Percentiles rank a stretch among this genome's conserved stretches.
Evolutionary conservation across 176 grass and related monocot genomes (phyloP).

Genomic region (Bromus sterilis): DNA sequence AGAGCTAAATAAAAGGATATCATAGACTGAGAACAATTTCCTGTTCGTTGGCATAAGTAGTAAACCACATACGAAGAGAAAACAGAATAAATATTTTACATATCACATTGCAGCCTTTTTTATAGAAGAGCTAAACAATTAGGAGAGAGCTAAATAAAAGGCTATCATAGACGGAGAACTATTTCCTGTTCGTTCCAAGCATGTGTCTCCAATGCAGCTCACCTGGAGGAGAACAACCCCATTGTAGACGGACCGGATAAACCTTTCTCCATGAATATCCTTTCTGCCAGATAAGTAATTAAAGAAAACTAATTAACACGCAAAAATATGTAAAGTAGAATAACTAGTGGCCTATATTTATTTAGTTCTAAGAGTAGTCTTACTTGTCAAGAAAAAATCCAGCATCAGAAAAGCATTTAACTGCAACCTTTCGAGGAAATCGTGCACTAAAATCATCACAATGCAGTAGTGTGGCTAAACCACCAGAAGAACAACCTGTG

Average conservation of each 20-base stretch:
- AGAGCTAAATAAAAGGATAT: neutral
- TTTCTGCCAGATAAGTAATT: constrained; percentile 40
- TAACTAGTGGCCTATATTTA: neutral
- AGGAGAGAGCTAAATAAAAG: neutral
- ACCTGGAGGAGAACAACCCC: constrained; percentile 73
- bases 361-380: neutral
- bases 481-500: constrained; percentile 72
- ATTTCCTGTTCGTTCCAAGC: neutral
- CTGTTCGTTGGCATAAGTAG: neutral
- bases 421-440: constrained; percentile 27
- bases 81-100: neutral
- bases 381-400: constrained; percentile 79
- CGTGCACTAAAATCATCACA: constrained; percentile 57
- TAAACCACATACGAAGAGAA: neutral
- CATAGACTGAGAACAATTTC: neutral
- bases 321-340: neutral
- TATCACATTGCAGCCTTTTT: neutral
- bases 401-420: constrained; percentile 79
- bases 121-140: neutral
- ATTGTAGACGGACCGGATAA: constrained; percentile 26
- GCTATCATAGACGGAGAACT: neutral
- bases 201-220: neutral
- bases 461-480: constrained; percentile 54
- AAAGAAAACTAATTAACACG: neutral
- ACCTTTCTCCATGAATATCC: constrained; percentile 53